Evolutionary conservation across 1,139 yeast species (phyloP), one percentile per base, ranked within the genome.

Genomic region (Diutina catenulata): DNA sequence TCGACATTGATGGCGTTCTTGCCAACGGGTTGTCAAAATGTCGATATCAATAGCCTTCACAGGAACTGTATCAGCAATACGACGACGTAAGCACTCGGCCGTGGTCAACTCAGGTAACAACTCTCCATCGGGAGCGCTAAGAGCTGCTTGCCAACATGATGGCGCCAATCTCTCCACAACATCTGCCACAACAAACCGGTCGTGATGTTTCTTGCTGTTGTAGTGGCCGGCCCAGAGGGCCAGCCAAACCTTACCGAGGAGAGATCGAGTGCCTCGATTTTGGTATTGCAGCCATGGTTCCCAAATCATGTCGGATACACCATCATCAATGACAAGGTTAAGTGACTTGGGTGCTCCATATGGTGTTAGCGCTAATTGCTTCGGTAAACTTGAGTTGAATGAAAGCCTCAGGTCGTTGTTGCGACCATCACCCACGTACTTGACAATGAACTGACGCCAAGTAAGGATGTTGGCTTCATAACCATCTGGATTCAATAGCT

Each of bases 341-440:
- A 31, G 7, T 25, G 21, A 26, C 4, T 21, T 2, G 8, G 35
- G 35, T 31, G 20, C 15, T 5, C 35, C 35, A 13, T 31, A 20
- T n/a, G 7, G 13, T 3, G 35, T 24, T 20, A 31, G 9, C 8
- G 35, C 13, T 16, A 31, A 20, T 5, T 19, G 35, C 6, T 19
- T 20, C 2, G 16, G 24, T 6, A 31, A 15, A 4, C 18, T 19
- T 7, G 35, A n/a, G 5, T 31, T 19, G n/a, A 31, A 7, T 9
- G 35, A 31, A 14, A 31, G 21, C 9, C 21, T 31, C 35, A 31
- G 35, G 10, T 31, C 35, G 5, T 24, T n/a, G 5, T 23, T 29
- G 15, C 13, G 15, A 13, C 21, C 35, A 14, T 31, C 18, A 14
- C 21, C 35, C 10, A 31, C 21, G 10, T 31, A 31, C 7, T n/a